Evolutionary conservation across 2,329 filamentous ascomycete genomes (phyloP).

Genomic region (Aspergillus cejpii): DNA sequence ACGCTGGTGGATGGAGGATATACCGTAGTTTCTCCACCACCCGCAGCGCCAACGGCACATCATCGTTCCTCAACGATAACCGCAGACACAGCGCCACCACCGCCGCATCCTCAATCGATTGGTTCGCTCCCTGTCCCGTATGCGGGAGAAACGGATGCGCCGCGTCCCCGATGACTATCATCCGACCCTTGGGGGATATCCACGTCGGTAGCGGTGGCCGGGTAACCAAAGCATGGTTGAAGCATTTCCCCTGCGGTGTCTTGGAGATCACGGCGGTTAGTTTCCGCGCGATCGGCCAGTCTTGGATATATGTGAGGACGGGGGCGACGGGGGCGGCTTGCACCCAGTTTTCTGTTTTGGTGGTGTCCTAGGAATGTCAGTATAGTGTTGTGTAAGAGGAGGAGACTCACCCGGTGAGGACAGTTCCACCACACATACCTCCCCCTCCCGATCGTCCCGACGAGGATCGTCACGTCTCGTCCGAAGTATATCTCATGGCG

Average conservation of each 20-base stretch:
- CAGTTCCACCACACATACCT: background rate
- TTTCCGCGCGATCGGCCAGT: background rate
- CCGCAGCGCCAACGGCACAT: constrained; percentile 9
- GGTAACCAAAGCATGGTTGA: background rate
- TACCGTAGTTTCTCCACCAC: constrained; percentile 16
- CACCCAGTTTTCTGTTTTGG: background rate
- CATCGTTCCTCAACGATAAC: constrained; percentile 16
- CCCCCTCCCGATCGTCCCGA: background rate
- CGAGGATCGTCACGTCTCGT: background rate
- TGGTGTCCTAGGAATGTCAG: background rate
- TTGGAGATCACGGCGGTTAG: background rate
- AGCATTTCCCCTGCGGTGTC: background rate
- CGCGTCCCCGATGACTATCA: constrained; percentile 46
- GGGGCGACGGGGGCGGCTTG: background rate
- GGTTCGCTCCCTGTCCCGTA: constrained; percentile 44
- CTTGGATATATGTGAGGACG: background rate
- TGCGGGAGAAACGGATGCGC: constrained; percentile 49
- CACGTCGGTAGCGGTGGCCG: constrained; percentile 15
- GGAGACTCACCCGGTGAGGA: background rate
- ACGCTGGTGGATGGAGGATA: background rate
- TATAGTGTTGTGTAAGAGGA: background rate
- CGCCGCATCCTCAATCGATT: constrained; percentile 48
- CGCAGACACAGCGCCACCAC: constrained; percentile 42
- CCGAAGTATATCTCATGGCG: background rate
- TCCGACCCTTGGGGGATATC: constrained; percentile 41